These are phyloP conservation scores for Clonostachys chloroleuca DNA, from an alignment of 2,329 filamentous ascomycete species.

Conservation along the genomic window DNA sequence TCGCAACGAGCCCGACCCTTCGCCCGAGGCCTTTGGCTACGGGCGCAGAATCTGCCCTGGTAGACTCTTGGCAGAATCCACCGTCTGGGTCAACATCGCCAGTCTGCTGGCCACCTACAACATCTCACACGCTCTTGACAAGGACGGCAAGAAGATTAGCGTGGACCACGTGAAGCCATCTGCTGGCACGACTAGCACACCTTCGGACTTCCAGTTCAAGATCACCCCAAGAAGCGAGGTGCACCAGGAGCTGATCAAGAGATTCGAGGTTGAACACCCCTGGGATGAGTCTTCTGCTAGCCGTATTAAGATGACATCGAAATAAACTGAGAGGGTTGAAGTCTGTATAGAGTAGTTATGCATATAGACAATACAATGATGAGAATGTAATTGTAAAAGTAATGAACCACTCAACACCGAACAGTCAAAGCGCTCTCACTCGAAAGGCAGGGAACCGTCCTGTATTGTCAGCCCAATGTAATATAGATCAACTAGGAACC, in stretches of 20 bases:
- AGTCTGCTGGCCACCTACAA: slow-evolving; percentile 34
- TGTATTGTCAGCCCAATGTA: too few relatives aligned
- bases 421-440: too few relatives aligned
- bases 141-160: slow-evolving; percentile 14
- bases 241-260: slow-evolving; percentile 7
- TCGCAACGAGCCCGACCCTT: slow-evolving; percentile 7
- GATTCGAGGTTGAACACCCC: slow-evolving; percentile 4
- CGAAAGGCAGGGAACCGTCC: too few relatives aligned
- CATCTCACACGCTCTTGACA: slow-evolving; percentile 23
- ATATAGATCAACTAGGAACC: too few relatives aligned
- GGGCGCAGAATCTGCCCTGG: slow-evolving; percentile 13
- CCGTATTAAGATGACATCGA: too few relatives aligned
- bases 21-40: slow-evolving; percentile 8
- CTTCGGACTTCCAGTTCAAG: slow-evolving; percentile 1
- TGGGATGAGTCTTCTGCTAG: slow-evolving; percentile 3
- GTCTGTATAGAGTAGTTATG: too few relatives aligned
- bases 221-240: slow-evolving; percentile 5
- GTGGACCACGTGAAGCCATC: slow-evolving; percentile 1
- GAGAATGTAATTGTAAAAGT: too few relatives aligned
- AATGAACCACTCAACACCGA: too few relatives aligned
- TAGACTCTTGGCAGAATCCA: slow-evolving; percentile 8
- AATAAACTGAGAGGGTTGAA: too few relatives aligned
- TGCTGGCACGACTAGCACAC: slow-evolving; percentile 7
- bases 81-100: slow-evolving; percentile 14
- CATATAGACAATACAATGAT: too few relatives aligned